Evolutionary conservation across 768 basidiomycete species (phyloP).

Genomic region (Trametes gibbosa): DNA sequence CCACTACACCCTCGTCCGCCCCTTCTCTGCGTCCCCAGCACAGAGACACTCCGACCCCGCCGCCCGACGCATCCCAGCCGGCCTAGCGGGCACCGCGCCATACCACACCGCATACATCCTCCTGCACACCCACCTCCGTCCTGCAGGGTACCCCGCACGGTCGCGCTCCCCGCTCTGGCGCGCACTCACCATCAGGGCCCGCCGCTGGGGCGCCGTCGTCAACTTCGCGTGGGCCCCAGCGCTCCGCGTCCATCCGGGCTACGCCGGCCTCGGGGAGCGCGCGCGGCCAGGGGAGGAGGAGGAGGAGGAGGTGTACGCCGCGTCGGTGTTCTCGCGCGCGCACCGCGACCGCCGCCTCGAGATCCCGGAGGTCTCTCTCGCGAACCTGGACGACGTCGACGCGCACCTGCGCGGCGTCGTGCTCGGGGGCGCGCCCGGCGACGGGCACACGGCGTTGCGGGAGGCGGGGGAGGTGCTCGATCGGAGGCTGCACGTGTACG

Average conservation of each 20-base stretch:
- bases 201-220: constrained; percentile 51
- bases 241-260: constrained; percentile 20
- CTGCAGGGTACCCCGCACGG: constrained; percentile 45
- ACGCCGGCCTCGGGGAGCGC: constrained; percentile 20
- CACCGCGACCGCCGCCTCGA: constrained; percentile 38
- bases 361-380: constrained; percentile 45
- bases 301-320: constrained; percentile 32
- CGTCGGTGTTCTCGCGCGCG: constrained; percentile 50
- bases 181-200: constrained; percentile 43
- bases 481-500: constrained; percentile 45
- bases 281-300: neutral
- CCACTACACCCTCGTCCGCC: neutral
- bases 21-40: neutral
- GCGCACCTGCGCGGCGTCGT: constrained; percentile 32
- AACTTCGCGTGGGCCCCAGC: constrained; percentile 57
- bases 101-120: constrained; percentile 55
- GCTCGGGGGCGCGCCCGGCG: constrained; percentile 15
- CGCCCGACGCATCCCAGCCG: neutral
- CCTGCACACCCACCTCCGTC: constrained; percentile 49
- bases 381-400: constrained; percentile 50
- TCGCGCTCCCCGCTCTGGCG: constrained; percentile 46
- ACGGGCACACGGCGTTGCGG: too few species aligned
- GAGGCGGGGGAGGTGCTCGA: neutral
- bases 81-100: constrained; percentile 49
- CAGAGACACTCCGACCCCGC: neutral